Evolutionary conservation across 1,139 yeast genomes (phyloP).

Genomic region (Geotrichum aggregatum): DNA sequence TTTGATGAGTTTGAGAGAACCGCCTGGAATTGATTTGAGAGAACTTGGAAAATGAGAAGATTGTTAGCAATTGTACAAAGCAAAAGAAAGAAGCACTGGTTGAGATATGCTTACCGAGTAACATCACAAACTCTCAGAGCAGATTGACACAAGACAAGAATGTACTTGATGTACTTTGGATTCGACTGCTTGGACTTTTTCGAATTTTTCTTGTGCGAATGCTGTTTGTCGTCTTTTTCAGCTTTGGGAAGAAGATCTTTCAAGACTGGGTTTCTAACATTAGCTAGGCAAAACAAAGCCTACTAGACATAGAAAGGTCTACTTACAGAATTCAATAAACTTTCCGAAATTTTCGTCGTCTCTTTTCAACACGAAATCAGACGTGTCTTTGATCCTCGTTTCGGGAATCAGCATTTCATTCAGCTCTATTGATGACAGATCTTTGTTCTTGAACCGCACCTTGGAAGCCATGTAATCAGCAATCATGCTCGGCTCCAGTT

Average conservation of each 20-base stretch:
- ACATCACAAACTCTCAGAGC: constrained; percentile 73
- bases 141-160: constrained; percentile 61
- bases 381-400: constrained; percentile 50
- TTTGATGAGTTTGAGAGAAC: constrained; percentile 60
- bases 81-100: no score
- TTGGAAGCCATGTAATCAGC: constrained; percentile 56
- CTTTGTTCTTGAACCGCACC: constrained; percentile 50
- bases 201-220: constrained; percentile 5
- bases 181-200: constrained; percentile 13
- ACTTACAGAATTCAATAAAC: constrained; percentile 39
- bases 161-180: constrained; percentile 37
- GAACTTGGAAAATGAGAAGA: constrained; percentile 32
- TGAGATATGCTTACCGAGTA: constrained; percentile 44
- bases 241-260: constrained; percentile 13
- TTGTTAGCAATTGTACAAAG: no score
- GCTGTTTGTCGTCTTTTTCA: constrained; percentile 3
- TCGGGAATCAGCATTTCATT: constrained; percentile 51
- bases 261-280: no score
- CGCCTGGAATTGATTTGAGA: constrained; percentile 40
- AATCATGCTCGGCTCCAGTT: constrained; percentile 52
- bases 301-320: not conserved
- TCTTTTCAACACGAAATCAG: constrained; percentile 48
- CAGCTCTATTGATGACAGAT: constrained; percentile 60
- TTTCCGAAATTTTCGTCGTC: constrained; percentile 46
- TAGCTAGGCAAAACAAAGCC: not conserved